Base-by-base conservation (phyloP, 257 asterid genomes). In the Solanum etuberosum region DNA sequence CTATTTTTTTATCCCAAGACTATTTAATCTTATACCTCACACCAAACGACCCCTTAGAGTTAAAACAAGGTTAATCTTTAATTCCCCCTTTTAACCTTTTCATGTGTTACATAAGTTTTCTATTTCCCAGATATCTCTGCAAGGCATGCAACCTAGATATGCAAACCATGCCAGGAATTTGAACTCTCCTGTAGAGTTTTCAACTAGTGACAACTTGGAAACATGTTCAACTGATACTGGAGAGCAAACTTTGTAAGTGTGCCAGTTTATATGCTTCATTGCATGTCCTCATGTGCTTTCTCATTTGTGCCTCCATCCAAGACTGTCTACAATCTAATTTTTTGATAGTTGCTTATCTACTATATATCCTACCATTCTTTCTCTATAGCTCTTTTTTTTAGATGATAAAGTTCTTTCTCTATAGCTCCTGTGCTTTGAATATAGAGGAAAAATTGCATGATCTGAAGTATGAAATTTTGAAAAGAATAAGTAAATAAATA, bases 91-190 rank as follows among this genome's bases (percentile, higher is more conserved):
- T 81, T 29, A 29, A 3, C 68, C 38, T 20, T 68, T 86, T 72
- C 86, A n/a, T 61, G 54, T 83, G 29, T 80, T 46, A 29, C 84
- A 80, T 80, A 46, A 80, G 68, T 46, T 34, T 85, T 90, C 83
- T 87, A 51, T 87, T 87, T 90, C 87, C 87, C 95, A 96, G 98
- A 95, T 86, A 84, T 88, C 89, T 74, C 77, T 90, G 42, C 93
- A 87, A 71, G 89, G 90, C 87, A 89, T 89, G 90, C 88, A 91
- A 88, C 81, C 37, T 87, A 85, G 92, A 76, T 87, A 87, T 76
- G 87, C 70, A 84, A 87, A 87, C 87, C 87, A 87, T 87, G 90
- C 86, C 72, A 90, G 88, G 90, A 91, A 87, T 70, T 74, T 83
- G 76, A 90, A 90, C 89, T 83, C 84, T 87, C 91, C 87, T 85